These are phyloP conservation scores for Aspergillus sclerotiicarbonarius DNA, from an alignment of 495 filamentous ascomycete species.

Conservation along the genomic window DNA sequence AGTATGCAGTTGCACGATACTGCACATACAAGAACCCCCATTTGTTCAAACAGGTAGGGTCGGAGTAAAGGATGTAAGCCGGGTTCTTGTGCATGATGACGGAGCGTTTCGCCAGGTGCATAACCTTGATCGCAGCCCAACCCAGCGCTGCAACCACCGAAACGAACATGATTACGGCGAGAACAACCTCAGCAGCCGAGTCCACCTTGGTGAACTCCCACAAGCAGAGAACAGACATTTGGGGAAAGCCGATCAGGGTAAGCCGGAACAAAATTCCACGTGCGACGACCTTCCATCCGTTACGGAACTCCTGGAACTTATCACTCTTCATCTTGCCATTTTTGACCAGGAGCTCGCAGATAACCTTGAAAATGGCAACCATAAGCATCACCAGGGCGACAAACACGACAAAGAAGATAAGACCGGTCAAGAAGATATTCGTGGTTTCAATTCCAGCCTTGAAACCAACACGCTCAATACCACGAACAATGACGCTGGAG, in stretches of 20 bases:
- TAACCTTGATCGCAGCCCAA: slow-evolving; percentile 87
- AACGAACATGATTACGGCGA: slow-evolving; percentile 86
- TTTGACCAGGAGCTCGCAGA: slow-evolving; percentile 67
- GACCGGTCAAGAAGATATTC: slow-evolving; percentile 90
- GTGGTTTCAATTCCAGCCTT: slow-evolving; percentile 77
- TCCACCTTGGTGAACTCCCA: slow-evolving; percentile 91
- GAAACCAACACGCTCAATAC: slow-evolving; percentile 89
- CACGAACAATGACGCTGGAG: slow-evolving; percentile 60
- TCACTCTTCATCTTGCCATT: slow-evolving; percentile 74
- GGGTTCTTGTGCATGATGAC: slow-evolving; percentile 90
- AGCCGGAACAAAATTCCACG: slow-evolving; percentile 91
- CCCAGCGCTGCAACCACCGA: slow-evolving; percentile 70
- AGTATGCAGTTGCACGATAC: slow-evolving; percentile 92
- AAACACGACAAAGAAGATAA: slow-evolving; percentile 85
- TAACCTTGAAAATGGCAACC: slow-evolving; percentile 72
- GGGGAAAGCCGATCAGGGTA: slow-evolving; percentile 86
- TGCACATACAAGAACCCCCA: slow-evolving; percentile 98
- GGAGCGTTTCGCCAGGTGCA: slow-evolving; percentile 79
- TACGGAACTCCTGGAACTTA: slow-evolving; percentile 59
- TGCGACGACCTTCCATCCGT: slow-evolving; percentile 79
- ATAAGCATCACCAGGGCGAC: slow-evolving; percentile 64
- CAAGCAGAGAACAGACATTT: slow-evolving; percentile 84
- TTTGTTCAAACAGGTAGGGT: slow-evolving; percentile 85
- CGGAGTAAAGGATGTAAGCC: slow-evolving; percentile 93
- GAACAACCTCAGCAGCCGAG: slow-evolving; percentile 81